phyloP scores from a whole-genome alignment of 768 basidiomycete genomes.

The Gelatoporia subvermispora region DNA sequence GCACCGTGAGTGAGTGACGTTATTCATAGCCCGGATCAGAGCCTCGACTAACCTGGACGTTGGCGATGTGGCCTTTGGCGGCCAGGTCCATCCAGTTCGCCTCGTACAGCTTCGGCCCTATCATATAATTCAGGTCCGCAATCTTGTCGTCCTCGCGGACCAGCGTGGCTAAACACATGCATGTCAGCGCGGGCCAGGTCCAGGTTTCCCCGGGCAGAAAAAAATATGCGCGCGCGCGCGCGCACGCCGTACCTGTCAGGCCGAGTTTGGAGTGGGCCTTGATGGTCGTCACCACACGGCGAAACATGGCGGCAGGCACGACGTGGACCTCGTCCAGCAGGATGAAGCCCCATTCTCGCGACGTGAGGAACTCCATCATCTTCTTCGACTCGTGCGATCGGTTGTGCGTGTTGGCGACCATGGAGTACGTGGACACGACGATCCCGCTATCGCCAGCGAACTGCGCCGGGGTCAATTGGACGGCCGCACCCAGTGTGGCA shows the following conservation, averaged over 20 bases:
- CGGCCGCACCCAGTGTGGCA: neutral
- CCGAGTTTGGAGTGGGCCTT: slow-evolving; percentile 99
- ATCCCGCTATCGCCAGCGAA: slow-evolving; percentile 97
- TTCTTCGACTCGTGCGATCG: slow-evolving; percentile 99
- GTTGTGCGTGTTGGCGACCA: slow-evolving; percentile 98
- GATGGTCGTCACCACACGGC: slow-evolving; percentile 95
- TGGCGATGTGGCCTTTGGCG: slow-evolving; percentile 98
- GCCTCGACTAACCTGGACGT: slow-evolving; percentile 77
- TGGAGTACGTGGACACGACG: slow-evolving; percentile 97
- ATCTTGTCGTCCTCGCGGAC: slow-evolving; percentile 99
- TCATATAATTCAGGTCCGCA: slow-evolving; percentile 97
- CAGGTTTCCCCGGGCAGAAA: neutral
- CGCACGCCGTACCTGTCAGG: slow-evolving; percentile 66
- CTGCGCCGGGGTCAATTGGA: slow-evolving; percentile 34
- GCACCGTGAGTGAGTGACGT: neutral
- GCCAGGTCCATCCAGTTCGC: slow-evolving; percentile 99
- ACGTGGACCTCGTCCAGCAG: slow-evolving; percentile 98
- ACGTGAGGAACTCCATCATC: slow-evolving; percentile 99
- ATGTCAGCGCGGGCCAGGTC: neutral
- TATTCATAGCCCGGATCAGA: neutral
- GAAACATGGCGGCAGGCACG: slow-evolving; percentile 98
- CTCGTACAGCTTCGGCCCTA: slow-evolving; percentile 98
- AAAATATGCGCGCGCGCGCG: too few species aligned
- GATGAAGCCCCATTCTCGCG: slow-evolving; percentile 99
- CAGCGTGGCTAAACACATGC: slow-evolving; percentile 66